These are phyloP conservation scores for Epichloe sibirici DNA, from an alignment of 2,329 filamentous ascomycete genomes.

Conservation along the genomic window DNA sequence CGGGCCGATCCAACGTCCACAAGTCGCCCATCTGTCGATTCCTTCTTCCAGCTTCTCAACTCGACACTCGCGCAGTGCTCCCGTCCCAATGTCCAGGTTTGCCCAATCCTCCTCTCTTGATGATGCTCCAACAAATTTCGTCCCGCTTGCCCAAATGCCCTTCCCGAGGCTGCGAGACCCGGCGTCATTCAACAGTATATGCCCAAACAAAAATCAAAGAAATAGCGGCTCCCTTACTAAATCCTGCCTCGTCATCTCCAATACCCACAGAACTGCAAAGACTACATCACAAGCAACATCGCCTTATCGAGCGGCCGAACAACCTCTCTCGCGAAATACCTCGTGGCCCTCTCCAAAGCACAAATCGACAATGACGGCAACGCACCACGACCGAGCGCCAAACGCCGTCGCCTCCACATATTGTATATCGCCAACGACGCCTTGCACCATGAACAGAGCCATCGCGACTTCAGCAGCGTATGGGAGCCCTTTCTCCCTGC, in stretches of 20 bases:
- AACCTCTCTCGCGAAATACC: conserved; percentile 60
- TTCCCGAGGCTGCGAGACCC: neutral
- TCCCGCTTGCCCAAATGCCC: neutral
- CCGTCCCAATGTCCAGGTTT: conserved; percentile 79
- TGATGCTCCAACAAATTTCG: neutral
- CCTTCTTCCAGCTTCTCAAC: conserved; percentile 55
- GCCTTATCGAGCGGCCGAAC: conserved; percentile 54
- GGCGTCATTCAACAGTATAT: neutral
- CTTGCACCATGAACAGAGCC: conserved; percentile 51
- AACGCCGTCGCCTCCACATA: conserved; percentile 60
- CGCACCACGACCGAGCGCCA: conserved; percentile 40
- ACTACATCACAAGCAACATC: conserved; percentile 68
- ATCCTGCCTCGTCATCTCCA: conserved; percentile 3
- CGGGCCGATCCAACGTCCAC: conserved; percentile 62
- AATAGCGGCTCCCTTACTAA: conserved; percentile 6
- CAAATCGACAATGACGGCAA: conserved; percentile 17
- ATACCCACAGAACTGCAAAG: conserved; percentile 61
- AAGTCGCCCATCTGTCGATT: conserved; percentile 54
- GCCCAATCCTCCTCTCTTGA: conserved; percentile 20
- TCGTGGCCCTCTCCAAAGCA: conserved; percentile 51
- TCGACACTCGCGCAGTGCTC: conserved; percentile 59
- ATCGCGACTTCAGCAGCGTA: conserved; percentile 40
- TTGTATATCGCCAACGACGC: conserved; percentile 71
- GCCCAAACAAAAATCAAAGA: neutral
- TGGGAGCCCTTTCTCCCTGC: conserved; percentile 47